Evolutionary conservation across 768 basidiomycete genomes (phyloP).

Genomic region (Pleurotus ostreatus): DNA sequence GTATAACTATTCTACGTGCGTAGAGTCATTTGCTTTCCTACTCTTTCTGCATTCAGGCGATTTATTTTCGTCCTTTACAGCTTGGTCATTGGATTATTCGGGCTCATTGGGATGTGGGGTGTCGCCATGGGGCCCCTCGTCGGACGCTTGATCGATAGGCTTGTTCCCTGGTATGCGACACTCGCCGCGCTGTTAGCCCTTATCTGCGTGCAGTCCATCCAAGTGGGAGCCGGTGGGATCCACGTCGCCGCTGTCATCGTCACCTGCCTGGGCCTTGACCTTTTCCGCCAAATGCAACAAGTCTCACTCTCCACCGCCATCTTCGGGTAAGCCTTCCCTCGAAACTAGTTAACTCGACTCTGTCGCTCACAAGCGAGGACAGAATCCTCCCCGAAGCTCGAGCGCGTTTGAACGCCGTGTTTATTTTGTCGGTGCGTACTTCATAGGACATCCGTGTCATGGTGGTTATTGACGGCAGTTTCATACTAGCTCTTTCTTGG

Average conservation of each 20-base stretch:
- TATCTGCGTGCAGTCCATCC: constrained; percentile 54
- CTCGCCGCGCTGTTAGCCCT: constrained; percentile 48
- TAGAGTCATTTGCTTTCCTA: constrained; percentile 9
- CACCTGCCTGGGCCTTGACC: constrained; percentile 66
- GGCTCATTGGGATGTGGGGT: constrained; percentile 68
- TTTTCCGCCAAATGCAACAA: constrained; percentile 71
- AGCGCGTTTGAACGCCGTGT: constrained; percentile 73
- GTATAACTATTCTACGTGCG: constrained; percentile 72
- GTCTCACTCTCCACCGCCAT: constrained; percentile 61
- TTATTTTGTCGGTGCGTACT: constrained; percentile 58
- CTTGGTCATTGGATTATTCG: constrained; percentile 67
- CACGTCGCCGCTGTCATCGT: constrained; percentile 69
- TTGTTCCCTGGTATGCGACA: constrained; percentile 77
- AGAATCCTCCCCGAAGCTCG: constrained; percentile 47
- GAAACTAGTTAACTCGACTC: background rate
- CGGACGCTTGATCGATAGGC: constrained; percentile 63
- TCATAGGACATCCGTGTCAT: background rate
- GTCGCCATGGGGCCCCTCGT: constrained; percentile 66
- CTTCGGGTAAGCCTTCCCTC: constrained; percentile 36
- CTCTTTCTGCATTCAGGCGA: background rate
- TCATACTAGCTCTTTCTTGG: constrained; percentile 59
- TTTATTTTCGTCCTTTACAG: constrained; percentile 18
- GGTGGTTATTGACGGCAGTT: background rate
- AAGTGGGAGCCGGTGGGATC: constrained; percentile 66
- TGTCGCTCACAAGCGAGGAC: constrained; percentile 8